Percentiles rank a stretch among this genome's conserved stretches.
These are phyloP conservation scores for Arthroderma sp. DNA, from an alignment of 2,329 filamentous ascomycete genomes.

Conservation along the genomic window DNA sequence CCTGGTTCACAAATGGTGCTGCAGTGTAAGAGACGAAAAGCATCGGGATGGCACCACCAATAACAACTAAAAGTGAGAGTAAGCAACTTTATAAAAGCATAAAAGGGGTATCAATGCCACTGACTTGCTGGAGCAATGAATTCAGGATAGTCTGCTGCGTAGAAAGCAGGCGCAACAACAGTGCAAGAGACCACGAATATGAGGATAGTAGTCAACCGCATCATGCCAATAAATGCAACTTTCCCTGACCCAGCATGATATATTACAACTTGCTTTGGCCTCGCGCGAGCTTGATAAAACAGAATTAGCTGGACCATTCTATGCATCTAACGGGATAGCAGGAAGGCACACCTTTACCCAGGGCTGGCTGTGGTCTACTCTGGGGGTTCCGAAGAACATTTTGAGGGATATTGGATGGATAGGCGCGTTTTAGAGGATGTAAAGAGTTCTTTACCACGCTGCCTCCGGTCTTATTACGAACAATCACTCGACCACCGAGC, in stretches of 20 bases:
- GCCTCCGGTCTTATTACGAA: no score
- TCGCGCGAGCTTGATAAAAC: conserved; percentile 16
- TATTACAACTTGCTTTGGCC: conserved; percentile 44
- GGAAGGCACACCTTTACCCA: conserved; percentile 2
- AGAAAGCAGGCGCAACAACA: conserved; percentile 49
- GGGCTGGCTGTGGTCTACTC: conserved; percentile 2
- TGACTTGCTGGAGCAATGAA: conserved; percentile 31
- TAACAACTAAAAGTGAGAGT: conserved; percentile 33
- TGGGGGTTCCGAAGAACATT: conserved; percentile 6
- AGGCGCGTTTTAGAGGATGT: not conserved
- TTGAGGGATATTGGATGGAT: not conserved
- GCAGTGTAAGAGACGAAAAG: conserved; percentile 51
- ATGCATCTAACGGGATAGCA: not conserved
- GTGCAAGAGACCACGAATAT: conserved; percentile 53
- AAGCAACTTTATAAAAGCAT: not conserved
- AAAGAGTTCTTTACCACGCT: no score
- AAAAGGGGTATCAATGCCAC: conserved; percentile 5
- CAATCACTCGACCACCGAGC: no score
- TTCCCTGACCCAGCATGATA: conserved; percentile 61
- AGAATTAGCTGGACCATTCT: conserved; percentile 6
- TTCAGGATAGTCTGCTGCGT: conserved; percentile 28
- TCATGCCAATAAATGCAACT: conserved; percentile 53
- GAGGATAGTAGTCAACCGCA: conserved; percentile 60
- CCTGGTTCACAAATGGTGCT: conserved; percentile 57
- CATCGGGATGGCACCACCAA: conserved; percentile 52